These are phyloP conservation scores for Emmonsiellopsis sp. DNA, from an alignment of 2,329 filamentous ascomycete genomes.

Conservation along the genomic window DNA sequence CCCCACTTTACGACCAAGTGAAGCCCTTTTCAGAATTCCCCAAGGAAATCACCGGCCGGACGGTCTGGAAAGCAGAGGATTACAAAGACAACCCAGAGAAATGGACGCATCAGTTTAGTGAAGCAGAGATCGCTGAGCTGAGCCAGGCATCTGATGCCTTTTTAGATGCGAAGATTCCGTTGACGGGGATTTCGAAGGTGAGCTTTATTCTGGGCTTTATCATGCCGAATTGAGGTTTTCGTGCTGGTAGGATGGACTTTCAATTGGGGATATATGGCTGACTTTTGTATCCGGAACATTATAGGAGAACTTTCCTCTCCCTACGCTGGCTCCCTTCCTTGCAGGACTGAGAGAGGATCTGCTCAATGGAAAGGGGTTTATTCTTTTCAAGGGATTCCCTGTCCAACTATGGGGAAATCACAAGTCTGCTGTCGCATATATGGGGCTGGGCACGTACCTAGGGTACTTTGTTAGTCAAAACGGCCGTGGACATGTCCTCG, in stretches of 20 bases:
- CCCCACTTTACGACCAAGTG: constrained; percentile 58
- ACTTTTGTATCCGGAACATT: not conserved
- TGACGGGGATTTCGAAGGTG: constrained; percentile 62
- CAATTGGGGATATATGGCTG: not conserved
- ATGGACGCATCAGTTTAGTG: constrained; percentile 64
- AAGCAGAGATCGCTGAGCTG: constrained; percentile 59
- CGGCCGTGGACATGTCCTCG: constrained; percentile 72
- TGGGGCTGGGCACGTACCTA: constrained; percentile 76
- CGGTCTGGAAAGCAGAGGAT: constrained; percentile 62
- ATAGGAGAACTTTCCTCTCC: constrained; percentile 52
- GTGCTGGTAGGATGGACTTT: not conserved
- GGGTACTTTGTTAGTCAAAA: constrained; percentile 88
- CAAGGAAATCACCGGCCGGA: constrained; percentile 59
- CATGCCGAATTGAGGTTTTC: not conserved
- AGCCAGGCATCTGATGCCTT: constrained; percentile 60
- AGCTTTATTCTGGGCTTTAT: not conserved
- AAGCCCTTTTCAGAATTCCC: constrained; percentile 62
- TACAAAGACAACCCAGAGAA: constrained; percentile 54
- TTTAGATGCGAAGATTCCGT: constrained; percentile 52
- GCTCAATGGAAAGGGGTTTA: constrained; percentile 81
- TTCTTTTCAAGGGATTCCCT: constrained; percentile 79
- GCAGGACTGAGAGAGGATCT: constrained; percentile 52
- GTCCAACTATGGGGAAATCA: constrained; percentile 64
- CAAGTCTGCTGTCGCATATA: constrained; percentile 82
- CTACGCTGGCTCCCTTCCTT: constrained; percentile 47